Evolutionary conservation across 805 yeast genomes (phyloP).

Genomic region (Candida rishiriensis): DNA sequence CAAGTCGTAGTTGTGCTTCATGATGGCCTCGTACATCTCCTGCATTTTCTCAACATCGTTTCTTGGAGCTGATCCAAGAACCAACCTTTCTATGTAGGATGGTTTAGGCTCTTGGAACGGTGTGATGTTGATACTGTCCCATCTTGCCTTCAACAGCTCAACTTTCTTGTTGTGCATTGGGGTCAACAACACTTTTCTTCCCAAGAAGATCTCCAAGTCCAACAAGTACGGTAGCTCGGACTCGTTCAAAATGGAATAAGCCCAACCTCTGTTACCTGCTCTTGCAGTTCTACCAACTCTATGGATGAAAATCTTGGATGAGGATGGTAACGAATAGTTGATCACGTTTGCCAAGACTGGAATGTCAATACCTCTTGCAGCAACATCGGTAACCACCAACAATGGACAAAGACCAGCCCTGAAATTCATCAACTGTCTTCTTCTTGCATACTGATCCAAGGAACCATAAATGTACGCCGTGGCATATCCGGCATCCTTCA

Average conservation of each 20-base stretch:
- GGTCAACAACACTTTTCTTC: constrained; percentile 70
- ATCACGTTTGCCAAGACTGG: constrained; percentile 94
- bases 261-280: constrained; percentile 98
- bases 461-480: constrained; percentile 90
- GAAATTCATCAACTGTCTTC: constrained; percentile 79
- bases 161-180: constrained; percentile 62
- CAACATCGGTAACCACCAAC: constrained; percentile 96
- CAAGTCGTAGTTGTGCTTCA: constrained; percentile 66
- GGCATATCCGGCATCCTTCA: constrained; percentile 78
- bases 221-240: constrained; percentile 84
- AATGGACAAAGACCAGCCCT: constrained; percentile 77
- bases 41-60: constrained; percentile 60
- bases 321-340: constrained; percentile 84
- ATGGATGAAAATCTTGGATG: constrained; percentile 91
- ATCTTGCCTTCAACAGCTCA: constrained; percentile 44
- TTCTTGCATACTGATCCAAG: constrained; percentile 91
- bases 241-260: constrained; percentile 82
- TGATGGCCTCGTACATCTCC: constrained; percentile 63
- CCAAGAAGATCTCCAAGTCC: constrained; percentile 87
- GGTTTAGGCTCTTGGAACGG: constrained; percentile 49
- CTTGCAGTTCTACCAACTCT: constrained; percentile 99
- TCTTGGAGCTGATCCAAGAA: constrained; percentile 82
- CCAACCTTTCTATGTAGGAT: constrained; percentile 69
- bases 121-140: constrained; percentile 34
- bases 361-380: constrained; percentile 98